Evolutionary conservation across 768 basidiomycete genomes (phyloP).

Genomic region (Russula virescens): DNA sequence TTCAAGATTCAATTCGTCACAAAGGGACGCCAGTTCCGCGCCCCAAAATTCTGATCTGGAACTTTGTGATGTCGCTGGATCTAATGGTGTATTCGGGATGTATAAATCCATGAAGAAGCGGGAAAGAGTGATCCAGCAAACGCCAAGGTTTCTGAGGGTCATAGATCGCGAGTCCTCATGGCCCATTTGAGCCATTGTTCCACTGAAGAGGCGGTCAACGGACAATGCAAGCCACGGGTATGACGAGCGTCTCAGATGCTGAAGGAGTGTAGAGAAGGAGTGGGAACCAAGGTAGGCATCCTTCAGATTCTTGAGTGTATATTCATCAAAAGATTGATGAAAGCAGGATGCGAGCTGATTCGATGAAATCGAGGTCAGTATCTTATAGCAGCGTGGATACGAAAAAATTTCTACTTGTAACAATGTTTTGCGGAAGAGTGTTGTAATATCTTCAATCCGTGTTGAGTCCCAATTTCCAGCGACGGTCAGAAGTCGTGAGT

Average conservation of each 20-base stretch:
- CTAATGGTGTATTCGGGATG: conserved; percentile 79
- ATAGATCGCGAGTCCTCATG: conserved; percentile 6
- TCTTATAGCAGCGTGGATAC: not conserved
- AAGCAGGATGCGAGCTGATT: conserved; percentile 18
- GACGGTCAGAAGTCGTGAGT: conserved; percentile 8
- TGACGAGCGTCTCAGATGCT: conserved; percentile 12
- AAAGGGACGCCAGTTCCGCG: conserved; percentile 38
- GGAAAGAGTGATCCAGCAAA: conserved; percentile 56
- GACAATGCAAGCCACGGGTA: conserved; percentile 10
- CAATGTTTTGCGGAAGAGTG: conserved; percentile 8
- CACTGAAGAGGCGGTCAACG: conserved; percentile 5
- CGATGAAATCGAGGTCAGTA: not conserved
- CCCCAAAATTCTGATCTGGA: conserved; percentile 41
- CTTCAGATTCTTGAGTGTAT: conserved; percentile 5
- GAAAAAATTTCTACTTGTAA: conserved; percentile 1
- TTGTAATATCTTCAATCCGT: conserved; percentile 9
- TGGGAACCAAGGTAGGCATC: not conserved
- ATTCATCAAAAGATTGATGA: conserved; percentile 17
- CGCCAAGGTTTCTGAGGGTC: conserved; percentile 31
- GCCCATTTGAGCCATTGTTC: not conserved
- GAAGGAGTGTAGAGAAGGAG: conserved; percentile 6
- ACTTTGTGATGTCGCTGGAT: conserved; percentile 68
- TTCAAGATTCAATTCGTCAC: conserved; percentile 50
- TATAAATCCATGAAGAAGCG: conserved; percentile 61
- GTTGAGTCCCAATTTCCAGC: conserved; percentile 1